phyloP scores from a whole-genome alignment of 768 basidiomycete genomes.

The Collybia mongolica region DNA sequence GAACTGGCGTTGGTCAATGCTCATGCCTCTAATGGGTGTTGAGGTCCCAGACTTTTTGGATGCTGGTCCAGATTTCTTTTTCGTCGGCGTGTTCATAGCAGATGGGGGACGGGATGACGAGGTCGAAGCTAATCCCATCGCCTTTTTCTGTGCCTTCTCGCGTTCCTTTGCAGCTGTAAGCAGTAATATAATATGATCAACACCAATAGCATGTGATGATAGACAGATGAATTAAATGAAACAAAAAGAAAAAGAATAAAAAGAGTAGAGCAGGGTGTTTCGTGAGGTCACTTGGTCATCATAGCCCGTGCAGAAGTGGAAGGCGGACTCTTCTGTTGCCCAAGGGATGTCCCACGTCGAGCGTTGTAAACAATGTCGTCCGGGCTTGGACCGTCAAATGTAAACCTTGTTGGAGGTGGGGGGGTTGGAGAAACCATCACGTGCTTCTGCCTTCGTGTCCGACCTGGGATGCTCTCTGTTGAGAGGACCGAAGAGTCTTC shows the following conservation, averaged over 20 bases:
- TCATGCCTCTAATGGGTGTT: conserved; percentile 36
- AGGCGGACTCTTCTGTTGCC: conserved; percentile 28
- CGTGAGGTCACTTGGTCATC: too few relatives aligned
- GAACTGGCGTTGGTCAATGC: conserved; percentile 54
- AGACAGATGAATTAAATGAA: conserved; percentile 19
- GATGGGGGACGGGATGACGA: conserved; percentile 47
- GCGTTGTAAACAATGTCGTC: conserved; percentile 87
- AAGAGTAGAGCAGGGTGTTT: conserved; percentile 10
- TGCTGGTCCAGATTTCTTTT: conserved; percentile 37
- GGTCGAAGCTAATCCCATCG: conserved; percentile 35
- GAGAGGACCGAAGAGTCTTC: conserved; percentile 7
- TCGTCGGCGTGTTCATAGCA: conserved; percentile 39
- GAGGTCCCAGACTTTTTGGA: conserved; percentile 37
- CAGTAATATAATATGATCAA: conserved; percentile 38
- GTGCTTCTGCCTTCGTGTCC: conserved; percentile 22
- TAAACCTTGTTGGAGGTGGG: conserved; percentile 42
- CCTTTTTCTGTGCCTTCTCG: conserved; percentile 67
- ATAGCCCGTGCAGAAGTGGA: conserved; percentile 9
- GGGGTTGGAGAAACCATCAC: conserved; percentile 29
- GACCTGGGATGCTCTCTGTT: conserved; percentile 19
- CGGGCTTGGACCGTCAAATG: conserved; percentile 85
- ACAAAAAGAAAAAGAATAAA: conserved; percentile 9
- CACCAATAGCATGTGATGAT: conserved; percentile 25
- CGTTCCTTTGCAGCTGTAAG: conserved; percentile 76
- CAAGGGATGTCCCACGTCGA: conserved; percentile 69